Percentiles rank a stretch among this genome's conserved stretches.
phyloP scores from a whole-genome alignment of 345 rosid species.

The Lenwebbia sp. region DNA sequence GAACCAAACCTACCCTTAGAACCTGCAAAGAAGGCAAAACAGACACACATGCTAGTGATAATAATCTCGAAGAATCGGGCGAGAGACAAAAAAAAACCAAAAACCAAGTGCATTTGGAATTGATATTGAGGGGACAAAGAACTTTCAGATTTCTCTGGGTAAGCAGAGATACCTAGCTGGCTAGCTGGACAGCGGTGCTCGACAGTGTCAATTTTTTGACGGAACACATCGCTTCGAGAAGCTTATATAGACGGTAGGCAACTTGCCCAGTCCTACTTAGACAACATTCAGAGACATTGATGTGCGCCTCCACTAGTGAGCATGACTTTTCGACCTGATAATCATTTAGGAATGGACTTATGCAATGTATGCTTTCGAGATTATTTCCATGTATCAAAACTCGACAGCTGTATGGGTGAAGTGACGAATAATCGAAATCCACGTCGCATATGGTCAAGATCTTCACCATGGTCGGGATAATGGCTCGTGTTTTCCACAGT shows the following conservation, averaged over 20 bases:
- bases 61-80: no score
- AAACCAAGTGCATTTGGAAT: neutral
- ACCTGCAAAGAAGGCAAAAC: neutral
- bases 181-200: neutral
- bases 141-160: neutral
- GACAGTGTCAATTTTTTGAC: neutral
- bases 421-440: neutral
- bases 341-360: neutral
- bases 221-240: neutral
- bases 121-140: neutral
- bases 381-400: neutral
- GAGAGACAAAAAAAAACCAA: neutral
- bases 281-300: neutral
- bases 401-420: neutral
- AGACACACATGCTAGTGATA: neutral
- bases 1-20: neutral
- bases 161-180: neutral
- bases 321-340: neutral
- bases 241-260: neutral
- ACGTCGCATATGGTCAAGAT: neutral
- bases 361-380: neutral
- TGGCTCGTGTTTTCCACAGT: no score
- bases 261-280: neutral
- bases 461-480: neutral
- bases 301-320: neutral